These are phyloP conservation scores for Senna tora DNA, from an alignment of 306 rosid genomes.

Conservation along the genomic window DNA sequence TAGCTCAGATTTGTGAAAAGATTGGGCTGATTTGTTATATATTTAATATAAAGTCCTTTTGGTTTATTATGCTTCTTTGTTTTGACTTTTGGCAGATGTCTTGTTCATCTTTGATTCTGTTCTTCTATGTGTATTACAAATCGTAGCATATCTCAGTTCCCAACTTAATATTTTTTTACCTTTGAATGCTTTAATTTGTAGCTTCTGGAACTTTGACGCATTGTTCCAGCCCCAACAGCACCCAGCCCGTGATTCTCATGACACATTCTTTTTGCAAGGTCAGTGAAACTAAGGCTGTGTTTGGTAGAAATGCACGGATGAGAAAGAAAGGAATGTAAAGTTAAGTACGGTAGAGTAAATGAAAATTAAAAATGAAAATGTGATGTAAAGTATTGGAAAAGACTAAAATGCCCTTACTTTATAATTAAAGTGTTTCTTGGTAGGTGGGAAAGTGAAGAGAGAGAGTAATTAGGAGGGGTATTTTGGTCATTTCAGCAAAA, in stretches of 20 bases:
- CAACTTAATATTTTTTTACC: not conserved
- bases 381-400: no score
- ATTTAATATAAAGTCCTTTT: not conserved
- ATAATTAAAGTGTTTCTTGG: no score
- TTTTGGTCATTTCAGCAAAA: no score
- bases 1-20: not conserved
- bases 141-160: not conserved
- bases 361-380: no score
- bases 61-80: not conserved
- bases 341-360: no score
- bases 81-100: not conserved
- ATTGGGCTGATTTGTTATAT: not conserved
- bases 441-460: no score
- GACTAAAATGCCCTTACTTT: no score
- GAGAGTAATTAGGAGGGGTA: no score
- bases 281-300: slow-evolving; percentile 17
- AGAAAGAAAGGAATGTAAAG: no score
- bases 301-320: no score
- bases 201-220: slow-evolving; percentile 95
- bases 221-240: slow-evolving; percentile 99
- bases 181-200: slow-evolving; percentile 45
- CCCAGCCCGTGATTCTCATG: slow-evolving; percentile 98
- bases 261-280: slow-evolving; percentile 86
- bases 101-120: no score
- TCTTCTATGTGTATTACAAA: slow-evolving; percentile 1